phyloP scores from a whole-genome alignment of 495 filamentous ascomycete species.

The Xylaria scruposa region DNA sequence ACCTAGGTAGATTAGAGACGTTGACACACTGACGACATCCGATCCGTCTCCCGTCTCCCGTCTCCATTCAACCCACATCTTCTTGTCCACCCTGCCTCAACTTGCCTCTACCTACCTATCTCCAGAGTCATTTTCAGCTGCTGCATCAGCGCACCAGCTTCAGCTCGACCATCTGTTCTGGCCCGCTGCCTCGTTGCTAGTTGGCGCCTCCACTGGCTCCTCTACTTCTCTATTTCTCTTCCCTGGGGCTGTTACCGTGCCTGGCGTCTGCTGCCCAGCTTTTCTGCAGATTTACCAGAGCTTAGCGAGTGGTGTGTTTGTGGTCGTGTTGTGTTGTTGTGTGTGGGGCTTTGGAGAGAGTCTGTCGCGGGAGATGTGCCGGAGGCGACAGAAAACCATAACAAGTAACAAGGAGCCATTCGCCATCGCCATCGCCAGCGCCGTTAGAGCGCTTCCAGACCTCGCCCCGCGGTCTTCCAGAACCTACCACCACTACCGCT shows the following conservation, averaged over 20 bases:
- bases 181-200: constrained; percentile 9
- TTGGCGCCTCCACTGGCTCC: neutral
- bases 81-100: constrained; percentile 11
- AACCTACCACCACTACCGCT: constrained; percentile 8
- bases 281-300: neutral
- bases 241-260: constrained; percentile 5
- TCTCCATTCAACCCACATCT: constrained; percentile 21
- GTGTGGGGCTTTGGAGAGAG: constrained; percentile 23
- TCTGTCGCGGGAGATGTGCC: constrained; percentile 25
- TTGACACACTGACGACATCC: constrained; percentile 25
- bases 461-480: constrained; percentile 8
- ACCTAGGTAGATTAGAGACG: neutral
- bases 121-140: neutral
- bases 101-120: constrained; percentile 18
- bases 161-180: constrained; percentile 9
- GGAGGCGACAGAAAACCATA: constrained; percentile 23
- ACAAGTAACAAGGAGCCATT: constrained; percentile 19
- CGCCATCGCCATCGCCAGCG: constrained; percentile 11
- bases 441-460: neutral
- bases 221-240: neutral
- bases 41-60: constrained; percentile 18
- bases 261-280: neutral
- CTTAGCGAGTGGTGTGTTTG: constrained; percentile 14
- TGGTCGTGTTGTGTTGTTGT: constrained; percentile 7
- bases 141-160: constrained; percentile 13